A percentile compares a stretch with the other conserved stretches of the same genome.
phyloP scores from a whole-genome alignment of 1,284 basidiomycete species.

The Ustilago crameri region DNA sequence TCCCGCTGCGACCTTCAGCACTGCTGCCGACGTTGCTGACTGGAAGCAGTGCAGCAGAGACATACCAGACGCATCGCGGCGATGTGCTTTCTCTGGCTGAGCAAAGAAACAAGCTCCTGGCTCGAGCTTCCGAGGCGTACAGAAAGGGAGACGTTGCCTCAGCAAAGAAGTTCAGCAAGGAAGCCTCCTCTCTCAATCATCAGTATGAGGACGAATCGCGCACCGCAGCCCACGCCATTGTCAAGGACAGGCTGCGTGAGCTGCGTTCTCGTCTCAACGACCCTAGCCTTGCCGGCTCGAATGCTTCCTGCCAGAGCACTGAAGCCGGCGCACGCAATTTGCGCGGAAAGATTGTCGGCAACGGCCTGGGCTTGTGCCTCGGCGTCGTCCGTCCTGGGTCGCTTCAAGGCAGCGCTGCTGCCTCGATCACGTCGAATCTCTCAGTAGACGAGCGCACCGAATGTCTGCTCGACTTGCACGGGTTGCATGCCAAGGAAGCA shows the following conservation, averaged over 20 bases:
- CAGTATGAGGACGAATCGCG: conserved; percentile 87
- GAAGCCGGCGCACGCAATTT: conserved; percentile 81
- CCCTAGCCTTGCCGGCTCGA: conserved; percentile 69
- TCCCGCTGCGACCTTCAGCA: conserved; percentile 82
- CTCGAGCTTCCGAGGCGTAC: conserved; percentile 94
- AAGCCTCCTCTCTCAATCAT: conserved; percentile 90
- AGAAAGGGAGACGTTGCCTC: conserved; percentile 90
- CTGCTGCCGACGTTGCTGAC: conserved; percentile 83
- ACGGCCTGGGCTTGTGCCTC: conserved; percentile 72
- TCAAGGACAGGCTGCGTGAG: conserved; percentile 77
- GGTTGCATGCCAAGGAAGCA: conserved; percentile 87
- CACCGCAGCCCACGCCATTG: conserved; percentile 81
- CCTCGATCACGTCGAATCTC: conserved; percentile 72
- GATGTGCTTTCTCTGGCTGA: conserved; percentile 89
- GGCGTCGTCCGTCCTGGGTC: conserved; percentile 51
- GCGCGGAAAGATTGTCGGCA: conserved; percentile 82
- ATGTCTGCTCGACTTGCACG: conserved; percentile 72
- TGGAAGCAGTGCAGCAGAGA: conserved; percentile 73
- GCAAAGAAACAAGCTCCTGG: conserved; percentile 92
- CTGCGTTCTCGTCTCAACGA: conserved; percentile 78
- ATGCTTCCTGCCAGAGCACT: conserved; percentile 72
- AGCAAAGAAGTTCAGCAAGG: conserved; percentile 89
- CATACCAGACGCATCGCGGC: conserved; percentile 88
- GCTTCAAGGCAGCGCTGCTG: conserved; percentile 33
- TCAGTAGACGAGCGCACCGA: conserved; percentile 71